Evolutionary conservation across 352 stramenopile genomes (phyloP).

Genomic region (Globisporangium spinosum): DNA sequence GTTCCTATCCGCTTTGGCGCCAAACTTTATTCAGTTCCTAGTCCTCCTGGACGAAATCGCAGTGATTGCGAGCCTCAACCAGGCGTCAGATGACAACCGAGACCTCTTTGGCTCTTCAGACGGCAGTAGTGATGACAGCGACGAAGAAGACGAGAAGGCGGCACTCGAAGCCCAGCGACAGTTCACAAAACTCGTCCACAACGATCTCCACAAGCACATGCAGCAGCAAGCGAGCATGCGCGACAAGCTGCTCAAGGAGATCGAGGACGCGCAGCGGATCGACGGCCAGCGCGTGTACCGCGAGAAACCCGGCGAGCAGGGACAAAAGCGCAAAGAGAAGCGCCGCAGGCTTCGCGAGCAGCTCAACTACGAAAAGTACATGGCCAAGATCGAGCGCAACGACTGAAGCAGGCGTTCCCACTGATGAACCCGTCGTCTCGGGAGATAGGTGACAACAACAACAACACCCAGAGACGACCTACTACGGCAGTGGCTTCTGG

Average conservation of each 20-base stretch:
- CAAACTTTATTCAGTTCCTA: conserved; percentile 16
- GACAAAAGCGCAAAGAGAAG: conserved; percentile 37
- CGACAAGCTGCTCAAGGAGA: conserved; percentile 26
- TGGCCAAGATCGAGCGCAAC: conserved; percentile 28
- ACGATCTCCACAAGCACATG: conserved; percentile 22
- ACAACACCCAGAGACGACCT: neutral
- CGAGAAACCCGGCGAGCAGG: conserved; percentile 37
- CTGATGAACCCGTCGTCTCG: neutral
- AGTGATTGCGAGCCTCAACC: neutral
- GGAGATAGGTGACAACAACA: neutral
- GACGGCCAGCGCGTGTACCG: conserved; percentile 52
- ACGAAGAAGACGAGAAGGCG: neutral
- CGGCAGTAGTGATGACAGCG: neutral
- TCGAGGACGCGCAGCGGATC: conserved; percentile 36
- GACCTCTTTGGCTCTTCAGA: neutral
- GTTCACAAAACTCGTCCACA: conserved; percentile 18
- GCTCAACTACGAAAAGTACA: conserved; percentile 29
- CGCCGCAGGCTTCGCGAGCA: conserved; percentile 31
- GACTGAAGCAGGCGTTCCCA: conserved; percentile 5
- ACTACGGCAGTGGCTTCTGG: neutral
- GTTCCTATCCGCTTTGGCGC: neutral
- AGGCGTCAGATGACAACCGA: neutral
- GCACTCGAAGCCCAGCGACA: conserved; percentile 6
- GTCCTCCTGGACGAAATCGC: conserved; percentile 17
- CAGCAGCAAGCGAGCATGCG: conserved; percentile 28